A percentile compares a stretch with the other conserved stretches of the same genome.
phyloP scores from a whole-genome alignment of 768 basidiomycete genomes.

The Clavulina sp. region DNA sequence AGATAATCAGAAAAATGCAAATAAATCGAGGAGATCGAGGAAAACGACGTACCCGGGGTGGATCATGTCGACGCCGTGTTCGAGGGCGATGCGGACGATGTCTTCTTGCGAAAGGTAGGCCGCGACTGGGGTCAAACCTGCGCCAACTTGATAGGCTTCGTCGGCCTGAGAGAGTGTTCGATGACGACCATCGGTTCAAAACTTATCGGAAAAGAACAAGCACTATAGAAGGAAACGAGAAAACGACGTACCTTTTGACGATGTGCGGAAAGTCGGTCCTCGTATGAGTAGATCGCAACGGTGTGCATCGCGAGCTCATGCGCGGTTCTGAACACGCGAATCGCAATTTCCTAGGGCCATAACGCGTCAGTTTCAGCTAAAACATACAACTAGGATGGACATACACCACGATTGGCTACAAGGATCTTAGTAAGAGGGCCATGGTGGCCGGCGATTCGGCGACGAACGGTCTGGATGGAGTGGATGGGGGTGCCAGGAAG shows the following conservation, averaged over 20 bases:
- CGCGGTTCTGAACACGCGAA: constrained; percentile 93
- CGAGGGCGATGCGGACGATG: constrained; percentile 89
- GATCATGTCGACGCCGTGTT: constrained; percentile 99
- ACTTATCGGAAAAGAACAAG: neutral
- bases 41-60: constrained; percentile 98
- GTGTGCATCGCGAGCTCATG: constrained; percentile 99
- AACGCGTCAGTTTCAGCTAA: neutral
- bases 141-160: constrained; percentile 96
- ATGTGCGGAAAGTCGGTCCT: constrained; percentile 93
- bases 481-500: constrained; percentile 74
- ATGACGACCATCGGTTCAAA: neutral
- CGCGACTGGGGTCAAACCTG: constrained; percentile 86
- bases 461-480: constrained; percentile 78
- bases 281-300: constrained; percentile 94
- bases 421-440: constrained; percentile 84
- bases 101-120: constrained; percentile 97
- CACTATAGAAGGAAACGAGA: neutral
- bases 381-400: constrained; percentile 16
- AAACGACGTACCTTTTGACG: constrained; percentile 66
- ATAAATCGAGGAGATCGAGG: too few species aligned
- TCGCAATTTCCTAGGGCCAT: constrained; percentile 74
- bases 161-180: constrained; percentile 45
- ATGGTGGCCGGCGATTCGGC: constrained; percentile 79
- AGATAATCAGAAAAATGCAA: constrained; percentile 14
- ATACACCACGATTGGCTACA: constrained; percentile 79